Evolutionary conservation across 352 stramenopile species (phyloP).

Genomic region (Pythium aquatile): DNA sequence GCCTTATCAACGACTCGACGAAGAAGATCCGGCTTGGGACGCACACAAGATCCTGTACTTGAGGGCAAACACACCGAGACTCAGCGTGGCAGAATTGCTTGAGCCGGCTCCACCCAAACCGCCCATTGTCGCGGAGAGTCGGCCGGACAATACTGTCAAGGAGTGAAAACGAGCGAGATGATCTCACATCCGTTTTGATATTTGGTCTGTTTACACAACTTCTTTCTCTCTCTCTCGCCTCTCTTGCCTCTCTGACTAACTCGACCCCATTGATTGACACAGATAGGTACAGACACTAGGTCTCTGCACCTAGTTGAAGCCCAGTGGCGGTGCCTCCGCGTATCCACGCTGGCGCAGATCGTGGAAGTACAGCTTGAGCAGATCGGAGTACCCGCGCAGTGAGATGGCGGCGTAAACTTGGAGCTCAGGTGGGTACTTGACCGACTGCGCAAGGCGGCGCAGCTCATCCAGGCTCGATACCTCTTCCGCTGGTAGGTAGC

Average conservation of each 20-base stretch:
- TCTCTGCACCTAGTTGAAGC: constrained; percentile 25
- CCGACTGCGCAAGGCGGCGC: constrained; percentile 45
- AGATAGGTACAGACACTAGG: neutral
- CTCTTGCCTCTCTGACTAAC: neutral
- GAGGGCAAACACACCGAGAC: neutral
- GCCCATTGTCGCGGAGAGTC: neutral
- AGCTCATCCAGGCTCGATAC: constrained; percentile 60
- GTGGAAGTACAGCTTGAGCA: constrained; percentile 71
- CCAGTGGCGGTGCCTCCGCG: constrained; percentile 53
- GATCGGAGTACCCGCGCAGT: constrained; percentile 57
- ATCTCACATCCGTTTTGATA: neutral
- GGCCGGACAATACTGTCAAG: too few species aligned
- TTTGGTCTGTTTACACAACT: neutral
- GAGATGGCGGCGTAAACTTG: constrained; percentile 63
- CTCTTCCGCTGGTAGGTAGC: constrained; percentile 65
- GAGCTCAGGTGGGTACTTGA: constrained; percentile 51
- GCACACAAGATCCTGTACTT: neutral
- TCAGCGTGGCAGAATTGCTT: neutral
- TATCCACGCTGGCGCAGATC: constrained; percentile 41
- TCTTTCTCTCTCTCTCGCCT: neutral
- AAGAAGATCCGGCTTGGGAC: neutral
- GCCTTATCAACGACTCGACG: neutral
- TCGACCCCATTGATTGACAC: constrained; percentile 1
- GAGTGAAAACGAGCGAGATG: too few species aligned
- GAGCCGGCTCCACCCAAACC: neutral